Evolutionary conservation across 495 filamentous ascomycete species (phyloP), one percentile per base, ranked within the genome.

Genomic region (Aspergillus incahuasiensis): DNA sequence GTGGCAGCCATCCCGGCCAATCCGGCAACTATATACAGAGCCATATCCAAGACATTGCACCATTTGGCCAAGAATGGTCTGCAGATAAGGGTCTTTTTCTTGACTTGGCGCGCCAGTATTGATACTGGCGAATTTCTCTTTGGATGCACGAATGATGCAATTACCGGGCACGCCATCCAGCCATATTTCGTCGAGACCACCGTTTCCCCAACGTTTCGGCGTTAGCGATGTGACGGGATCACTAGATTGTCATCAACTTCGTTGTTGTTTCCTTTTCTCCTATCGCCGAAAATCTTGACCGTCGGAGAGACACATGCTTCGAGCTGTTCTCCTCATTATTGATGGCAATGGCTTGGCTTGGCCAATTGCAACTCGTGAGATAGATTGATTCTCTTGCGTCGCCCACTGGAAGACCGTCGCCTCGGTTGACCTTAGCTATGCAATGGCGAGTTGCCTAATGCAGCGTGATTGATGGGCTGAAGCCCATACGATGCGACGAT

Each of bases 121-220:
- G 6, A 6, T 3, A 25, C 40, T n/a, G n/a, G 2, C 13, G 18
- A 18, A 20, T 25, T 18, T 12, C n/a, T 38, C 32, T 1, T n/a
- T 20, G n/a, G n/a, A 41, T 48, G 25, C 48, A 28, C 20, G 11
- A 25, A 56, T 56, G 54, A 56, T 56, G 54, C 54, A 44, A 56
- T 56, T 24, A 22, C 6, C 0, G 2, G 24, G 38, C 25, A 28
- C 25, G 25, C 25, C 25, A 28, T 56, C 24, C 54, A 30, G 22
- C 45, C 35, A 9, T 5, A 16, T 15, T 21, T 43, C 11, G 15
- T 55, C 24, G 45, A 56, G 30, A n/a, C 1, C 35, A 16, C 35
- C 3, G 13, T 11, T 39, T 2, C 21, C 35, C 48, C 25, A 34
- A 5, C 35, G 19, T 52, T 52, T 52, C 48, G 48, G 48, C 34